These are phyloP conservation scores for Saccharomycopsis amapae DNA, from an alignment of 805 yeast genomes.

Conservation along the genomic window DNA sequence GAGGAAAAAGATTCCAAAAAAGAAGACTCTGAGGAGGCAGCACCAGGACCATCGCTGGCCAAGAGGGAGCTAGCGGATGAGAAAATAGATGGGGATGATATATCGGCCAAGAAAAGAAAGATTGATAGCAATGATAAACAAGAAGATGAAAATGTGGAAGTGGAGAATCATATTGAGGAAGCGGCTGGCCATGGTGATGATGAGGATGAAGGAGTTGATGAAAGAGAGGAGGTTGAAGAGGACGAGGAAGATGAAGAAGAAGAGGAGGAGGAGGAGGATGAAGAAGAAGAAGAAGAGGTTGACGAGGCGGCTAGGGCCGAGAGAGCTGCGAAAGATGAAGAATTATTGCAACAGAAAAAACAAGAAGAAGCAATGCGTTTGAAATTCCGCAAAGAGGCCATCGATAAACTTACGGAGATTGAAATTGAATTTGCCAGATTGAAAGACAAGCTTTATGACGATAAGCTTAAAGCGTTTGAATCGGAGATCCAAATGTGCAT, in stretches of 20 bases:
- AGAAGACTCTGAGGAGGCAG: too few relatives aligned
- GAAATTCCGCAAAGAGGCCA: constrained; percentile 50
- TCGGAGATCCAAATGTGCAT: constrained; percentile 82
- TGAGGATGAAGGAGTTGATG: constrained; percentile 21
- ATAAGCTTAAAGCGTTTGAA: constrained; percentile 67
- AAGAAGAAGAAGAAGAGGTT: constrained; percentile 21
- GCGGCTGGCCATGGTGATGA: constrained; percentile 18
- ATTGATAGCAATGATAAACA: constrained; percentile 12
- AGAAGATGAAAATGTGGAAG: constrained; percentile 21
- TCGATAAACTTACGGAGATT: constrained; percentile 66
- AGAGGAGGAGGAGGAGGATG: constrained; percentile 21
- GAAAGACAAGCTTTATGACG: constrained; percentile 79
- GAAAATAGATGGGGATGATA: neutral
- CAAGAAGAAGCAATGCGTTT: constrained; percentile 30
- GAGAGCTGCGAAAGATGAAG: constrained; percentile 26
- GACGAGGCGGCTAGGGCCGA: constrained; percentile 24
- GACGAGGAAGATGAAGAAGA: constrained; percentile 23
- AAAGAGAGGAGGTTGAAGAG: constrained; percentile 23
- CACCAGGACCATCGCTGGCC: too few relatives aligned
- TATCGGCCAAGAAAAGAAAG: neutral
- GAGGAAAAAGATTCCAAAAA: neutral
- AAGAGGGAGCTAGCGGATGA: neutral
- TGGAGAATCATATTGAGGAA: constrained; percentile 22
- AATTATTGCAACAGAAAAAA: constrained; percentile 18
- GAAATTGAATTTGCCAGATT: constrained; percentile 82